Conservation (phyloP, 352 stramenopile genomes). For the Phytophthora pistaciae region DNA sequence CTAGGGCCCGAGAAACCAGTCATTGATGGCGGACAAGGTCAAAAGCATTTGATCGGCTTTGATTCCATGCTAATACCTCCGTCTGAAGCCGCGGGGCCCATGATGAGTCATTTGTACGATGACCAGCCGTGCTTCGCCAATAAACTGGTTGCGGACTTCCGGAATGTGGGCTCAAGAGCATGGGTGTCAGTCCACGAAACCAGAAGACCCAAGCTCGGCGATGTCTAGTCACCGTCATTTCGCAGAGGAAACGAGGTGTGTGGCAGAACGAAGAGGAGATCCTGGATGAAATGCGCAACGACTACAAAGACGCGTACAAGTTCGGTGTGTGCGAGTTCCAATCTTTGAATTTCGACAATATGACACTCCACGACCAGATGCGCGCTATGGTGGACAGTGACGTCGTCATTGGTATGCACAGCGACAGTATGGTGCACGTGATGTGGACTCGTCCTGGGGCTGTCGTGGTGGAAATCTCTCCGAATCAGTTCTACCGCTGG, state of each 20-base stretch:
- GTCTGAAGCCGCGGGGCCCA: constrained; percentile 33
- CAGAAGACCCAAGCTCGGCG: background rate
- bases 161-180: constrained; percentile 17
- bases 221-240: constrained; percentile 53
- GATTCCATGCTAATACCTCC: constrained; percentile 39
- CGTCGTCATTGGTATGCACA: constrained; percentile 75
- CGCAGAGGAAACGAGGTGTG: constrained; percentile 48
- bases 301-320: constrained; percentile 34
- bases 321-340: constrained; percentile 39
- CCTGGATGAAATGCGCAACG: constrained; percentile 36
- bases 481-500: constrained; percentile 39
- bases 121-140: constrained; percentile 38
- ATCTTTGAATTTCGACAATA: constrained; percentile 56
- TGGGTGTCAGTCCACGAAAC: constrained; percentile 12
- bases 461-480: constrained; percentile 74
- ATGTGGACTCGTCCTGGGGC: constrained; percentile 54
- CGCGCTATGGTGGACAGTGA: constrained; percentile 54
- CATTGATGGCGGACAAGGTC: constrained; percentile 23
- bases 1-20: constrained; percentile 12
- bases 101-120: constrained; percentile 51
- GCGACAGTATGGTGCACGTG: constrained; percentile 71
- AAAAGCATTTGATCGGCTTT: constrained; percentile 27
- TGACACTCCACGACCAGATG: constrained; percentile 63
- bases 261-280: constrained; percentile 61
- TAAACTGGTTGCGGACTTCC: constrained; percentile 11